Conservation (phyloP, 768 basidiomycete genomes). For the Trametes elegans region DNA sequence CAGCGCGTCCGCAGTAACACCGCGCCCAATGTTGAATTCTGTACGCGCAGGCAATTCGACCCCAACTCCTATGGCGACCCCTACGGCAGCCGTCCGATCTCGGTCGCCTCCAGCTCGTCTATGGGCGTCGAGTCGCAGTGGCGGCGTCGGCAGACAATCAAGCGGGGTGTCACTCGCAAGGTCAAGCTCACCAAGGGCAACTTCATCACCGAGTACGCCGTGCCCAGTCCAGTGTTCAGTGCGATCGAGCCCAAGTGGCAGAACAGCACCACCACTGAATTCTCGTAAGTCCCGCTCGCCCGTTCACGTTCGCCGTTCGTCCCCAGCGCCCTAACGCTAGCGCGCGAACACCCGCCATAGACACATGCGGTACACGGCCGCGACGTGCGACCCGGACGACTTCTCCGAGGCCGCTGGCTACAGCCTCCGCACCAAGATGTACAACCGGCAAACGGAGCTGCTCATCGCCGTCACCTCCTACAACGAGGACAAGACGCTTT, state of each 20-base stretch:
- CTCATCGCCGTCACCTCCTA: slow-evolving; percentile 94
- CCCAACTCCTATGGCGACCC: slow-evolving; percentile 68
- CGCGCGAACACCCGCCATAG: slow-evolving; percentile 32
- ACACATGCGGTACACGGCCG: slow-evolving; percentile 94
- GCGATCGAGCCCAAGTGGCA: slow-evolving; percentile 82
- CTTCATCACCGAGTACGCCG: slow-evolving; percentile 87
- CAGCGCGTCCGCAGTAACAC: slow-evolving; percentile 1
- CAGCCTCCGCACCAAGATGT: slow-evolving; percentile 79
- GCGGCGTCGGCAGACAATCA: slow-evolving; percentile 84
- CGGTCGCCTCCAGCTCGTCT: slow-evolving; percentile 35
- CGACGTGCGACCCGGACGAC: slow-evolving; percentile 89
- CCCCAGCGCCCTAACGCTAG: too few relatives aligned
- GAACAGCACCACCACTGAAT: slow-evolving; percentile 77
- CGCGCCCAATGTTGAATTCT: neutral
- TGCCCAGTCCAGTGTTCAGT: slow-evolving; percentile 79
- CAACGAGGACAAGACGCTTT: slow-evolving; percentile 91
- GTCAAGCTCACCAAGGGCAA: slow-evolving; percentile 93
- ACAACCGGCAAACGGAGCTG: slow-evolving; percentile 88
- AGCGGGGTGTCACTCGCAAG: slow-evolving; percentile 90
- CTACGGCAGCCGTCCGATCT: slow-evolving; percentile 47
- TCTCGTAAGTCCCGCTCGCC: slow-evolving; percentile 60
- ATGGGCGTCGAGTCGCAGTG: slow-evolving; percentile 41
- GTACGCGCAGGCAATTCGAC: slow-evolving; percentile 37
- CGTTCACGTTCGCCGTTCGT: neutral
- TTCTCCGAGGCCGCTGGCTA: slow-evolving; percentile 79